Evolutionary conservation across 179 eudicot genomes (phyloP), one percentile per base, ranked within the genome.

Genomic region (Pouteria campechiana): DNA sequence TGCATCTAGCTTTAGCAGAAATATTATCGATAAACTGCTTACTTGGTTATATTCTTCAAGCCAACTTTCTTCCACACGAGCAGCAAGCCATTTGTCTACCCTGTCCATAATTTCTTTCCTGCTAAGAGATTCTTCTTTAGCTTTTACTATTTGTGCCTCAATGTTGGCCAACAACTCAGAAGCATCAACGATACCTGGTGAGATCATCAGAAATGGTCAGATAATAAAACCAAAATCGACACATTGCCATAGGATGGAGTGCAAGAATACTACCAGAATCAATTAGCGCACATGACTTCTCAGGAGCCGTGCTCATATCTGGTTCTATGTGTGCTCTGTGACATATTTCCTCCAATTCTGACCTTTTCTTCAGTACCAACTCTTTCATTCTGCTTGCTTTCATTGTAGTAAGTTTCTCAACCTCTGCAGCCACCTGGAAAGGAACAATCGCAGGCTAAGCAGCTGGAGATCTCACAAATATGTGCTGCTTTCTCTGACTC

Each of bases 61-160:
- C 86, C 86, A 78, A 49, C 71, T 74, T 59, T 78, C 86, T 64
- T 78, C 86, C n/a, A 74, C 81, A 62, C 81, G 74, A 7, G 67
- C 78, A 55, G 75, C 48, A 42, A 78, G 73, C 86, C 86, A 78
- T 37, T 73, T 52, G 16, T 68, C 75, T 28, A 78, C 74, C 44
- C 63, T 74, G 38, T 70, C 86, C 65, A 65, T 78, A 10, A 78
- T 74, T 16, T 78, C 86, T 48, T 68, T 78, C 30, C 86, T 61
- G 57, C 78, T 68, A 38, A 65, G 46, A 43, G 81, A 75, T 74
- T 78, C 86, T 38, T 68, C 69, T 48, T 68, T 78, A 18, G 65
- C 69, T 59, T 68, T 78, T 35, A 3, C 47, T 37, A 78, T 74
- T 52, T 70, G 81, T 36, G 64, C 60, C 48, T 78, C 86, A 41